Conservation (phyloP, 164 flowering plant species). For the Saururus chinensis region DNA sequence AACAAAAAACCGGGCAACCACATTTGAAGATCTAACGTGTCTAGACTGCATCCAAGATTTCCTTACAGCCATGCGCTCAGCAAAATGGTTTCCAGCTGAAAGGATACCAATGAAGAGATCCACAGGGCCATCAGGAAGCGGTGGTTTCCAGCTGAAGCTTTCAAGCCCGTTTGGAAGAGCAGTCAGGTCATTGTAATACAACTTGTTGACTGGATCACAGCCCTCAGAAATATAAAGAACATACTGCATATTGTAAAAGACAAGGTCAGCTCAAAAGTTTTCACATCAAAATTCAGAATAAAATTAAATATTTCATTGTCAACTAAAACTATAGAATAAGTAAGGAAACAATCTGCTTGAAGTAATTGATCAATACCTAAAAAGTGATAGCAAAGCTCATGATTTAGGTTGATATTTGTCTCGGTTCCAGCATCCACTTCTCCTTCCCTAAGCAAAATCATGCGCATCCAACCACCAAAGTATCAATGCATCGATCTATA, state of each 20-base stretch:
- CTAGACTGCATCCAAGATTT: too few relatives aligned
- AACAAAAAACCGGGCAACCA: too few relatives aligned
- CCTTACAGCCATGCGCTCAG: too few relatives aligned
- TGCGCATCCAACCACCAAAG: not conserved
- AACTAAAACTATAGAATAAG: not conserved
- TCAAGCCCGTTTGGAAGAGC: conserved; percentile 62
- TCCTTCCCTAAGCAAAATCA: conserved; percentile 37
- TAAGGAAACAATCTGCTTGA: too few relatives aligned
- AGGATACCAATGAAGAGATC: too few relatives aligned
- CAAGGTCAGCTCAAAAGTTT: not conserved
- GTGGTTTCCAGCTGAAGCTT: too few relatives aligned
- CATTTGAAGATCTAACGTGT: too few relatives aligned
- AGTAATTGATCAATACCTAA: conserved; percentile 84
- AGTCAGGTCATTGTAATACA: conserved; percentile 81
- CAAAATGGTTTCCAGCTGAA: too few relatives aligned
- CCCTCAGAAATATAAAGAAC: conserved; percentile 48
- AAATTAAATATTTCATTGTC: too few relatives aligned
- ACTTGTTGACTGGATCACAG: conserved; percentile 85
- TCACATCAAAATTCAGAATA: too few relatives aligned
- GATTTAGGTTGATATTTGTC: conserved; percentile 67
- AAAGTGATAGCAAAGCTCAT: conserved; percentile 79
- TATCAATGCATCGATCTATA: too few relatives aligned
- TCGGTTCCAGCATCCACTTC: conserved; percentile 93
- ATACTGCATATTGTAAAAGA: conserved; percentile 41
- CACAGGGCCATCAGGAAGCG: too few relatives aligned